Conservation (phyloP, 2,329 filamentous ascomycete genomes). For the Akanthomyces muscarius region DNA sequence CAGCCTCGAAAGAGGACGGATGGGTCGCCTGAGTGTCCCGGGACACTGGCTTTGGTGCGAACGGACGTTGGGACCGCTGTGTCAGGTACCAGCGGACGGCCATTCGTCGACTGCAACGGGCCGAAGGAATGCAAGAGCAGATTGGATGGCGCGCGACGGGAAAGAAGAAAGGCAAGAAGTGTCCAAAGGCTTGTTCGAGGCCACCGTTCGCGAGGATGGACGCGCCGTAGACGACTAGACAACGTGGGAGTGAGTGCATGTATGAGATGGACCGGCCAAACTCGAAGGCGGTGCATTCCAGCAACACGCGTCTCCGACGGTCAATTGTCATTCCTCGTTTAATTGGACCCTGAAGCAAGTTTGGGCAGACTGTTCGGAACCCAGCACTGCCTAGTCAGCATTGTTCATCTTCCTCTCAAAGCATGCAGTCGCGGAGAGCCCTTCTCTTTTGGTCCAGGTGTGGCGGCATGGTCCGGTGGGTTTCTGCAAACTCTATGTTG, state of each 20-base stretch:
- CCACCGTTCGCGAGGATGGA: not conserved
- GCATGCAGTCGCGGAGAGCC: not conserved
- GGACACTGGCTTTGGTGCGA: not conserved
- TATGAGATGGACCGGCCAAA: not conserved
- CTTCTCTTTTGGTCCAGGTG: not conserved
- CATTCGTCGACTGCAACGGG: not conserved
- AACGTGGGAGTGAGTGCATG: not conserved
- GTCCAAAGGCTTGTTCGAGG: not conserved
- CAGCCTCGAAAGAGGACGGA: no score
- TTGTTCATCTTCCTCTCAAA: not conserved
- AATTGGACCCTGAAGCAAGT: not conserved
- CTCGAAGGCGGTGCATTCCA: not conserved
- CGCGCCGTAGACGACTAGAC: not conserved
- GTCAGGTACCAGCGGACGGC: not conserved
- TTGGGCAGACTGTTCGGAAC: not conserved
- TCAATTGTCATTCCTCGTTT: not conserved
- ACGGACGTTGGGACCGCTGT: slow-evolving; percentile 6
- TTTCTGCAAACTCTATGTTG: slow-evolving; percentile 4
- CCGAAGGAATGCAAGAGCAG: slow-evolving; percentile 1
- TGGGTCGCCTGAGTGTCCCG: not conserved
- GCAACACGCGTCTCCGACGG: not conserved
- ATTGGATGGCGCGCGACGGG: not conserved
- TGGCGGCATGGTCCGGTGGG: not conserved
- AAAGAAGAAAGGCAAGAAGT: not conserved
- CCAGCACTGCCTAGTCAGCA: not conserved